Conservation (phyloP, 495 filamentous ascomycete genomes). For the Tetracladium marchalianum region DNA sequence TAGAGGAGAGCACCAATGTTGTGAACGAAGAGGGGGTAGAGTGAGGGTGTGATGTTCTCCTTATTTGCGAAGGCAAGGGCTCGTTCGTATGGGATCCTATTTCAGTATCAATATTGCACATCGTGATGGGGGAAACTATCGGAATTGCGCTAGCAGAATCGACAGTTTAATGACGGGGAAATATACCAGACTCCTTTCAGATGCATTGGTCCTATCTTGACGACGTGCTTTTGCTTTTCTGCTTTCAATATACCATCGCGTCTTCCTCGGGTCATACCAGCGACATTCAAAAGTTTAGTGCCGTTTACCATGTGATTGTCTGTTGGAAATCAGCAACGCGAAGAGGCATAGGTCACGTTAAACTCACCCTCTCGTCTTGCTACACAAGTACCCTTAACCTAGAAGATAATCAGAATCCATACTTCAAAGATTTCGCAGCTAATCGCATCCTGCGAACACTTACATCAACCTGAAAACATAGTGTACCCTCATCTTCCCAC, state of each 20-base stretch:
- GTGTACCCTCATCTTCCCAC: constrained; percentile 96
- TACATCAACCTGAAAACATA: constrained; percentile 94
- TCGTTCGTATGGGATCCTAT: constrained; percentile 92
- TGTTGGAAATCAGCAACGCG: constrained; percentile 23
- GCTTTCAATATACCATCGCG: constrained; percentile 96
- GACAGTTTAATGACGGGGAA: neutral
- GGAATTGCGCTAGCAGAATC: constrained; percentile 11
- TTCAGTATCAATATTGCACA: constrained; percentile 13
- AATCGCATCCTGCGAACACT: too few species aligned
- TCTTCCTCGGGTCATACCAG: constrained; percentile 93
- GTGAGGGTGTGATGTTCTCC: constrained; percentile 91
- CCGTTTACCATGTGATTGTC: constrained; percentile 99
- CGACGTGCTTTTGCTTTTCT: constrained; percentile 90
- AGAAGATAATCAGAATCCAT: too few species aligned
- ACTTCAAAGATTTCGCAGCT: too few species aligned
- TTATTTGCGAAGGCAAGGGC: constrained; percentile 97
- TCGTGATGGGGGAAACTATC: neutral
- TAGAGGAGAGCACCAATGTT: constrained; percentile 93
- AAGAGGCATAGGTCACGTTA: neutral
- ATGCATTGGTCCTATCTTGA: constrained; percentile 99
- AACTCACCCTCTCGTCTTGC: constrained; percentile 80
- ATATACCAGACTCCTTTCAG: constrained; percentile 95
- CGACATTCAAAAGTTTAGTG: constrained; percentile 93
- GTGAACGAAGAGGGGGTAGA: constrained; percentile 99
- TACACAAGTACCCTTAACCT: constrained; percentile 86